These are phyloP conservation scores for Durusdinium trenchii DNA, from an alignment of 73 alveolate species.

Conservation along the genomic window DNA sequence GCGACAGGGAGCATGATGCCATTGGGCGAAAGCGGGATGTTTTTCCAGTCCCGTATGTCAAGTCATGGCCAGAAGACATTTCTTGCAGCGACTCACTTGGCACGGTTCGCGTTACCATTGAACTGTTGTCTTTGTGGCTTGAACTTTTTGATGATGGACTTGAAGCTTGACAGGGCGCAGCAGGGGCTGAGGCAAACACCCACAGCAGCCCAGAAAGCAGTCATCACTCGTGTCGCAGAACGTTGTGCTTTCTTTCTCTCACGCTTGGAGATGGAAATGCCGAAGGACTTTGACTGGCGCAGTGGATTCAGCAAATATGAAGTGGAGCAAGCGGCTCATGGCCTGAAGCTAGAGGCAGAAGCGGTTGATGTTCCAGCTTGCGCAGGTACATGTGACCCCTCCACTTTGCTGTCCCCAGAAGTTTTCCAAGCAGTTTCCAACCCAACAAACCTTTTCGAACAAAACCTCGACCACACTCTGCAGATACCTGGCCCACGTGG, in stretches of 20 bases:
- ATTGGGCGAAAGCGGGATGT: too few relatives aligned
- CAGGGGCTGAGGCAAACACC: background rate
- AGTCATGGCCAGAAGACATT: too few relatives aligned
- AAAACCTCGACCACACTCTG: background rate
- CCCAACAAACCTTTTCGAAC: background rate
- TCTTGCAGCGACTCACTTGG: too few relatives aligned
- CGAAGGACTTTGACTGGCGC: background rate
- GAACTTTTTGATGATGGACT: too few relatives aligned
- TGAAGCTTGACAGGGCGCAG: too few relatives aligned
- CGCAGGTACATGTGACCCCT: background rate
- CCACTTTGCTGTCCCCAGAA: background rate
- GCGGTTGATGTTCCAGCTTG: background rate
- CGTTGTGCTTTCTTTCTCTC: background rate
- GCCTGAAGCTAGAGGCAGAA: background rate
- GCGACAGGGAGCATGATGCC: too few relatives aligned
- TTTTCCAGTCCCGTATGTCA: too few relatives aligned
- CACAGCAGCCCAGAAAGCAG: background rate
- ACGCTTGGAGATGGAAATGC: background rate
- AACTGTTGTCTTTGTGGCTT: too few relatives aligned
- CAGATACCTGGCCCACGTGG: too few relatives aligned
- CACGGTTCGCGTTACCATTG: too few relatives aligned
- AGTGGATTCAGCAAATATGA: background rate
- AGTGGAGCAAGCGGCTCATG: background rate
- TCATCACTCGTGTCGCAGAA: background rate
- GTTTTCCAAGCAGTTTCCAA: background rate